phyloP scores from a whole-genome alignment of 2,329 filamentous ascomycete species.

The Cordyceps tenuipes region DNA sequence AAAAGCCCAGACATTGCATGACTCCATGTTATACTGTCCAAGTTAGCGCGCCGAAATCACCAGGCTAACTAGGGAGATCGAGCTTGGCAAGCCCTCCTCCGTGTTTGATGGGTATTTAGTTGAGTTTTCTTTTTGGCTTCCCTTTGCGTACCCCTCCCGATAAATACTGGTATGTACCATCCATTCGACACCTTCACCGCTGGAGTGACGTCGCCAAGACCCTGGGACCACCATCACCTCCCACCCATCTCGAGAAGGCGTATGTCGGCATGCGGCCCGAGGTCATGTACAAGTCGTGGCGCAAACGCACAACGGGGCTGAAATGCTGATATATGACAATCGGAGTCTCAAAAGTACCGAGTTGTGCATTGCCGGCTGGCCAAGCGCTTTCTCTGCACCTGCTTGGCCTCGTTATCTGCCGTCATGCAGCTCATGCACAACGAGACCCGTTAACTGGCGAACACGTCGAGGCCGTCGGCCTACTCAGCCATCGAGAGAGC shows the following conservation, averaged over 20 bases:
- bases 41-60: neutral
- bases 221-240: neutral
- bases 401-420: neutral
- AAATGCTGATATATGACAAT: neutral
- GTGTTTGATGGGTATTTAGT: neutral
- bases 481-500: neutral
- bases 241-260: neutral
- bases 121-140: neutral
- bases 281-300: neutral
- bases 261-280: neutral
- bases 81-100: neutral
- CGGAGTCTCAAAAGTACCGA: neutral
- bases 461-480: neutral
- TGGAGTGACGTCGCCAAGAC: conserved; percentile 6
- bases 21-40: too few species aligned
- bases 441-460: neutral
- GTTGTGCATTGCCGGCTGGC: neutral
- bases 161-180: neutral
- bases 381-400: neutral
- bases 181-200: neutral
- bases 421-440: neutral
- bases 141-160: neutral
- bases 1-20: too few species aligned
- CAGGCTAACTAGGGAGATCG: neutral
- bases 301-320: neutral